Evolutionary conservation across 1,139 yeast species (phyloP).

Genomic region (Pichia sp.): DNA sequence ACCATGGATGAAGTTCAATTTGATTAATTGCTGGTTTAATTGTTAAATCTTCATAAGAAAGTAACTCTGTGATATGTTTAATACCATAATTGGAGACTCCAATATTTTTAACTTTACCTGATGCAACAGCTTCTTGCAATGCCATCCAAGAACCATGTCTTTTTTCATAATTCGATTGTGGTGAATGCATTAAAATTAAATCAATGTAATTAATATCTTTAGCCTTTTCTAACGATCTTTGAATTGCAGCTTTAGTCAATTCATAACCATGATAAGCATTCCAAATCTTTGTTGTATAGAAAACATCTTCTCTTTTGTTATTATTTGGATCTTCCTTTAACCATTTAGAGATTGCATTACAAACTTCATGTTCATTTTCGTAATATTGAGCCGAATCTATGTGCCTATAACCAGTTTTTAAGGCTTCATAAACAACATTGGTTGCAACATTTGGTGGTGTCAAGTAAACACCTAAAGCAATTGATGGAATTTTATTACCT

Average conservation of each 20-base stretch:
- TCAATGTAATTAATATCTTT: slow-evolving; percentile 39
- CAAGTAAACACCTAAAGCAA: slow-evolving; percentile 55
- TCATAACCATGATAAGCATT: slow-evolving; percentile 38
- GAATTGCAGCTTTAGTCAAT: slow-evolving; percentile 34
- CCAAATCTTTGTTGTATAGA: slow-evolving; percentile 34
- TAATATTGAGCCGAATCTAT: slow-evolving; percentile 58
- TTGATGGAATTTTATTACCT: slow-evolving; percentile 44
- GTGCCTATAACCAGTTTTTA: slow-evolving; percentile 64
- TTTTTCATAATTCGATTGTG: slow-evolving; percentile 32
- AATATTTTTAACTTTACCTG: slow-evolving; percentile 32
- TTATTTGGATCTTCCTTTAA: slow-evolving; percentile 37
- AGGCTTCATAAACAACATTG: slow-evolving; percentile 42
- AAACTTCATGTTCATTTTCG: slow-evolving; percentile 50
- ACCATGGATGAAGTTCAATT: slow-evolving; percentile 49
- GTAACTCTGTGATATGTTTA: slow-evolving; percentile 35
- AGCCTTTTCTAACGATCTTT: slow-evolving; percentile 34
- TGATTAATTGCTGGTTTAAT: slow-evolving; percentile 45
- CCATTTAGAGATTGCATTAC: slow-evolving; percentile 44
- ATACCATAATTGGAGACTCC: slow-evolving; percentile 43
- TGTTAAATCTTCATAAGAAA: slow-evolving; percentile 33
- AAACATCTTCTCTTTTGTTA: slow-evolving; percentile 31
- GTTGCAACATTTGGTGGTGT: slow-evolving; percentile 38
- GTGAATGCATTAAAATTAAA: slow-evolving; percentile 37
- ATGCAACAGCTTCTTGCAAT: slow-evolving; percentile 35
- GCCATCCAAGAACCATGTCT: slow-evolving; percentile 41